A percentile compares a stretch with the other conserved stretches of the same genome.
These are phyloP conservation scores for Geotrichum armillariae DNA, from an alignment of 1,139 yeast species.

Conservation along the genomic window DNA sequence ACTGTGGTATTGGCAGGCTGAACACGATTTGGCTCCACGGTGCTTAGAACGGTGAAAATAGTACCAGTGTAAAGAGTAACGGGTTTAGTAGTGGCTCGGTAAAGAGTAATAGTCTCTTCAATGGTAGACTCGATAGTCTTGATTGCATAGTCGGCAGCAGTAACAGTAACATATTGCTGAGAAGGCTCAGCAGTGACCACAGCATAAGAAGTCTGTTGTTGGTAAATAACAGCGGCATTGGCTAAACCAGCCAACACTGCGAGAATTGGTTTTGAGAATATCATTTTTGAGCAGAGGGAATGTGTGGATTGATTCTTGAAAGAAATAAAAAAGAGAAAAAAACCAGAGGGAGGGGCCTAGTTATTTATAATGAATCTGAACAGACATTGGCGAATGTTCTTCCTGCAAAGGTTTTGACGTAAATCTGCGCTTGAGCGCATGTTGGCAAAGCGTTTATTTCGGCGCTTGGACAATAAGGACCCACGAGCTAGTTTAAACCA, in stretches of 20 bases:
- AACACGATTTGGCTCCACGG: constrained; percentile 35
- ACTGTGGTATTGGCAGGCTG: constrained; percentile 25
- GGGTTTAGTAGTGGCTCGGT: constrained; percentile 33
- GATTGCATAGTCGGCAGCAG: constrained; percentile 24
- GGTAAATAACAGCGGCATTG: constrained; percentile 27
- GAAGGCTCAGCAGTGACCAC: constrained; percentile 27
- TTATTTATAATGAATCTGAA: background rate
- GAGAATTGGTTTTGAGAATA: constrained; percentile 9
- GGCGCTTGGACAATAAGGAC: background rate
- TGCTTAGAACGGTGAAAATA: constrained; percentile 32
- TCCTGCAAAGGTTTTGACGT: too few relatives aligned
- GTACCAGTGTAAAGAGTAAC: constrained; percentile 32
- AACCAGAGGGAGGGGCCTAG: background rate
- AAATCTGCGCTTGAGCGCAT: too few relatives aligned
- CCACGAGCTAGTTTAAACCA: constrained; percentile 1
- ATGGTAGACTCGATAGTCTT: constrained; percentile 34
- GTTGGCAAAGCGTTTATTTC: background rate
- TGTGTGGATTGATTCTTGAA: background rate
- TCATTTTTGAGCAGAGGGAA: constrained; percentile 10
- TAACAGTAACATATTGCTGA: constrained; percentile 29
- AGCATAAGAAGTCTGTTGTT: constrained; percentile 22
- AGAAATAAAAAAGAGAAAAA: constrained; percentile 1
- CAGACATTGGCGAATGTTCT: background rate
- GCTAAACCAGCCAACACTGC: constrained; percentile 17
- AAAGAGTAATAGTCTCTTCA: constrained; percentile 34